A percentile compares a stretch with the other conserved stretches of the same genome.
phyloP scores from a whole-genome alignment of 2,329 filamentous ascomycete species.

The Tolypocladium pustulatum region DNA sequence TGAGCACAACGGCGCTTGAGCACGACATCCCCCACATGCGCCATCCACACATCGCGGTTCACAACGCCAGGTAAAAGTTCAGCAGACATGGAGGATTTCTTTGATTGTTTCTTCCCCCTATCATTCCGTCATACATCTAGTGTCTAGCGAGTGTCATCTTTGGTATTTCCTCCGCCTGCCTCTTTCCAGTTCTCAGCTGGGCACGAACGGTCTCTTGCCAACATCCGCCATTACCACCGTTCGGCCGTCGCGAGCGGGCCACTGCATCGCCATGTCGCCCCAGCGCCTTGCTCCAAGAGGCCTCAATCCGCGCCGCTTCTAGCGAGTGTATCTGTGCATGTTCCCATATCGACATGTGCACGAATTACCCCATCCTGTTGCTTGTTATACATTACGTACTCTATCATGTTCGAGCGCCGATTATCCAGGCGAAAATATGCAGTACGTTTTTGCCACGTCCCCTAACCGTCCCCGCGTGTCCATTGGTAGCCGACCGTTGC shows the following conservation, averaged over 20 bases:
- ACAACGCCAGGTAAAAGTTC: neutral
- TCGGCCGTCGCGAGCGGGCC: conserved; percentile 2
- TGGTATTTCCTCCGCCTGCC: conserved; percentile 16
- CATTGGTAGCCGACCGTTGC: conserved; percentile 2
- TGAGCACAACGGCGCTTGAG: neutral
- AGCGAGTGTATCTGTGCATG: conserved; percentile 23
- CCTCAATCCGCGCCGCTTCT: conserved; percentile 15
- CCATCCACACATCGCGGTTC: neutral
- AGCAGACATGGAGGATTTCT: neutral
- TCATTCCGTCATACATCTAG: conserved; percentile 16
- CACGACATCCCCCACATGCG: no score
- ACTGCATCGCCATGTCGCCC: neutral
- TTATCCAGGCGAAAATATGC: conserved; percentile 17
- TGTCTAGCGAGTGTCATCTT: conserved; percentile 30
- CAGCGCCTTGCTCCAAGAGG: conserved; percentile 10
- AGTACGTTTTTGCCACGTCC: conserved; percentile 10
- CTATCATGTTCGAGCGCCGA: conserved; percentile 18
- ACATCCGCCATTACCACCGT: neutral
- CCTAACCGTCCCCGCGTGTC: neutral
- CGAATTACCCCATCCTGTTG: conserved; percentile 22
- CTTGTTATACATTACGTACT: conserved; percentile 27
- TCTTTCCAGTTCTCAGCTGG: conserved; percentile 7
- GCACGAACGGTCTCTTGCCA: neutral
- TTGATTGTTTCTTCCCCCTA: conserved; percentile 7
- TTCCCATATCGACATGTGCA: conserved; percentile 17